Conservation (phyloP, 208 protist species). For the Leishmania arabica region DNA sequence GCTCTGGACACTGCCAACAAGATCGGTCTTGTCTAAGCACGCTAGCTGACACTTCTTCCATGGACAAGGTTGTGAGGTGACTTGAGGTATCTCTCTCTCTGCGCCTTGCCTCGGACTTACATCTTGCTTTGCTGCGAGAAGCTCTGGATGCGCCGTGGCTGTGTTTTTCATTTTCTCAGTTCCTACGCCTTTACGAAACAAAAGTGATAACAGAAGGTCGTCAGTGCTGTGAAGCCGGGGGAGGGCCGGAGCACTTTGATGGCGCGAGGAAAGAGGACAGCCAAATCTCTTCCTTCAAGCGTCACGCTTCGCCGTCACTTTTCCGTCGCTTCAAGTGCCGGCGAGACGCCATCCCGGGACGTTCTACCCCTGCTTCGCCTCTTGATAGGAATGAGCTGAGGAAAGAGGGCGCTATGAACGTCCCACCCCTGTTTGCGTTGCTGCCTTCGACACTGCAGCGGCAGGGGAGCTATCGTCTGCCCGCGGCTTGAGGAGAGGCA, state of each 20-base stretch:
- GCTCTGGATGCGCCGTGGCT: too few relatives aligned
- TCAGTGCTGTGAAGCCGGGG: neutral
- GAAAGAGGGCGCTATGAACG: neutral
- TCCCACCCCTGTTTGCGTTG: neutral
- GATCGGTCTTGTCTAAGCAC: conserved; percentile 82
- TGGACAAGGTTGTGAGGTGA: neutral
- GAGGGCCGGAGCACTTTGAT: neutral
- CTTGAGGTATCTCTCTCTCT: neutral
- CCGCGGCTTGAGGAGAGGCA: neutral
- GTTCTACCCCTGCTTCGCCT: neutral
- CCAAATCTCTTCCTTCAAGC: neutral
- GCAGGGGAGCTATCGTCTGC: neutral
- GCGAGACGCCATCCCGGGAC: neutral
- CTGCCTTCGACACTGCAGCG: neutral
- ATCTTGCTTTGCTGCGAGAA: neutral
- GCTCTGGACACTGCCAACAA: conserved; percentile 99
- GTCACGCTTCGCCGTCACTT: neutral
- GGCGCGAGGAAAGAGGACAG: neutral
- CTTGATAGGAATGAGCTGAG: neutral
- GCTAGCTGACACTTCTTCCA: neutral
- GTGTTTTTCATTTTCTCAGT: neutral
- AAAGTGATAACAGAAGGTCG: neutral
- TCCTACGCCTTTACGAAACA: neutral
- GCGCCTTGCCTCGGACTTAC: neutral
- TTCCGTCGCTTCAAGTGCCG: neutral